These are phyloP conservation scores for Penicillium sp. DNA, from an alignment of 2,329 filamentous ascomycete species.

Conservation along the genomic window DNA sequence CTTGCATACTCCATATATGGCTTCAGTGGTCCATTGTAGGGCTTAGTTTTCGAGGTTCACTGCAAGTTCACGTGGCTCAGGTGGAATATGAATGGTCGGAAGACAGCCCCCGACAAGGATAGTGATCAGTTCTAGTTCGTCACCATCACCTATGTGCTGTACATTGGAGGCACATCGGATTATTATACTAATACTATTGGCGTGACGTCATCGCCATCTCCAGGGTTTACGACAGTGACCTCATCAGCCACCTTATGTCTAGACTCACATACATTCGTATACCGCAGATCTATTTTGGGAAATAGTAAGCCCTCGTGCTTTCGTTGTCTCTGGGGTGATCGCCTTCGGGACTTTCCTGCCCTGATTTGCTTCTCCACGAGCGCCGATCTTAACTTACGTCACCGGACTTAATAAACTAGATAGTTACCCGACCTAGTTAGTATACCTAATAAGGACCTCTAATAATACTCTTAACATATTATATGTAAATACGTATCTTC, in stretches of 20 bases:
- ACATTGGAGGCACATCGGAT: background rate
- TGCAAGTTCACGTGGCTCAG: background rate
- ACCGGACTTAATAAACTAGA: background rate
- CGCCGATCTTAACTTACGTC: background rate
- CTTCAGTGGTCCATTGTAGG: background rate
- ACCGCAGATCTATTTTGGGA: background rate
- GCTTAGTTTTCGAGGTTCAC: background rate
- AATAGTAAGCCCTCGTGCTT: background rate
- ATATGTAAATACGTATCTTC: background rate
- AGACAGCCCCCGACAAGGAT: background rate
- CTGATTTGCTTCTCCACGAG: background rate
- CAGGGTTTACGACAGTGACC: background rate
- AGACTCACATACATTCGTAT: background rate
- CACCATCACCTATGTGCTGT: conserved; percentile 2
- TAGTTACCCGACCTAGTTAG: too few relatives aligned
- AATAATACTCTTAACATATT: too few relatives aligned
- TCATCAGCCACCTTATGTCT: background rate
- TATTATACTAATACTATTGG: background rate
- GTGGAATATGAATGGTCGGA: background rate
- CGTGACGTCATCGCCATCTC: background rate
- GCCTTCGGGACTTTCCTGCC: background rate
- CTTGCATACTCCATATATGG: background rate
- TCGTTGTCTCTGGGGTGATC: background rate
- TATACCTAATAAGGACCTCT: background rate
- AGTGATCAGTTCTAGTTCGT: background rate